Evolutionary conservation across 75 land plant species (phyloP).

Genomic region (Isoetes taiwanensis): DNA sequence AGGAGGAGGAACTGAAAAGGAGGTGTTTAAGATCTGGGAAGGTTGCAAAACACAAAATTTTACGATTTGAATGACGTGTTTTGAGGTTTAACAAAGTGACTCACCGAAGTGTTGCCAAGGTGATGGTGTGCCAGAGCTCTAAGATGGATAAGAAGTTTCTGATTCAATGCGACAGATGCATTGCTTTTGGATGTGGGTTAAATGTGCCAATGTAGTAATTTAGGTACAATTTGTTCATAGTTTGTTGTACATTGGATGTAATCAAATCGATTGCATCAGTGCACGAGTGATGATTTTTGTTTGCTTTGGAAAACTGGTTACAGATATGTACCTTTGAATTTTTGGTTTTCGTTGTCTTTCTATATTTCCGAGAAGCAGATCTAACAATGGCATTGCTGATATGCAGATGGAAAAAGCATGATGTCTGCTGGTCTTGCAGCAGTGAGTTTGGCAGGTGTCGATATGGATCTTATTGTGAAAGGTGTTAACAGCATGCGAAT

Average conservation of each 20-base stretch:
- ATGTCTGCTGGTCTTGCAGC: conserved; percentile 58
- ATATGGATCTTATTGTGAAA: conserved; percentile 32
- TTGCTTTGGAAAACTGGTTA: too few relatives aligned
- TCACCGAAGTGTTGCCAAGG: conserved; percentile 77
- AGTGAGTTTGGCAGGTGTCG: conserved; percentile 33
- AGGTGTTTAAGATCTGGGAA: conserved; percentile 39
- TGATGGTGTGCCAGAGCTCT: conserved; percentile 36
- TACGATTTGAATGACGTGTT: conserved; percentile 76
- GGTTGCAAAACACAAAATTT: too few relatives aligned
- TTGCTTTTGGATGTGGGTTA: conserved; percentile 77
- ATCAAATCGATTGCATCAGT: too few relatives aligned
- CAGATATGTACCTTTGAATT: too few relatives aligned
- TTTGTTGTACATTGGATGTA: too few relatives aligned
- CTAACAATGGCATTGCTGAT: too few relatives aligned
- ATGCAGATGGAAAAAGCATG: conserved; percentile 86
- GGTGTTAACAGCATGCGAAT: conserved; percentile 40
- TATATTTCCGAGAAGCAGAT: too few relatives aligned
- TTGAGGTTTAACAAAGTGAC: conserved; percentile 69
- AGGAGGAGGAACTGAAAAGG: too few relatives aligned
- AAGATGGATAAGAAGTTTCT: conserved; percentile 30
- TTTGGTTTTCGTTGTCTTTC: too few relatives aligned
- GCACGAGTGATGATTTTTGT: too few relatives aligned
- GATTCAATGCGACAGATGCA: conserved; percentile 66
- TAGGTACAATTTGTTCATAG: too few relatives aligned
- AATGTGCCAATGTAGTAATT: too few relatives aligned